These are phyloP conservation scores for Asparagopsis taxiformis DNA, from an alignment of 31 red algal species.

Conservation along the genomic window DNA sequence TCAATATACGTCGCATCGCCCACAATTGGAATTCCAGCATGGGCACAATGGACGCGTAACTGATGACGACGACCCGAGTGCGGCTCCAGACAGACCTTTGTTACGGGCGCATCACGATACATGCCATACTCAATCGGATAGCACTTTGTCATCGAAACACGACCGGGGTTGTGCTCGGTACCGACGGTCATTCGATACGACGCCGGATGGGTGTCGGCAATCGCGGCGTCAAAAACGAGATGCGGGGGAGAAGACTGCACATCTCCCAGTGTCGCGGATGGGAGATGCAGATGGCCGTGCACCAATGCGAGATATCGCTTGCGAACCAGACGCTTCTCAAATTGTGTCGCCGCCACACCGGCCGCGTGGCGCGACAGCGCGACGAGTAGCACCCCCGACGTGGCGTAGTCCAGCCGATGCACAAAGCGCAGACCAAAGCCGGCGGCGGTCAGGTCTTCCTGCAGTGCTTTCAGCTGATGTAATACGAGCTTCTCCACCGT, in stretches of 20 bases:
- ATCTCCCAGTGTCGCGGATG: neutral
- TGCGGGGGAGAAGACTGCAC: neutral
- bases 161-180: neutral
- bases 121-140: constrained; percentile 32
- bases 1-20: constrained; percentile 93
- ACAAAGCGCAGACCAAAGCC: constrained; percentile 29
- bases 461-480: neutral
- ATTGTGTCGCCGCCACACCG: constrained; percentile 50
- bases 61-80: constrained; percentile 87
- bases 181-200: constrained; percentile 10
- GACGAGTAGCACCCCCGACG: constrained; percentile 87
- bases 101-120: constrained; percentile 35
- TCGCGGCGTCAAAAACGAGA: constrained; percentile 1
- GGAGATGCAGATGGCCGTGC: constrained; percentile 47
- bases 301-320: constrained; percentile 89
- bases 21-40: constrained; percentile 68
- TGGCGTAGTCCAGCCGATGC: constrained; percentile 96
- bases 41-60: constrained; percentile 73
- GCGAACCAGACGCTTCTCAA: constrained; percentile 53
- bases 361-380: constrained; percentile 65
- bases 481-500: constrained; percentile 78
- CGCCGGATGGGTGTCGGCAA: constrained; percentile 10
- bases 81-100: constrained; percentile 54
- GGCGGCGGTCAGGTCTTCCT: neutral
- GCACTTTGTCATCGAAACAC: constrained; percentile 36